Evolutionary conservation across 768 basidiomycete genomes (phyloP).

Genomic region (Pleurotus tuber-regium): DNA sequence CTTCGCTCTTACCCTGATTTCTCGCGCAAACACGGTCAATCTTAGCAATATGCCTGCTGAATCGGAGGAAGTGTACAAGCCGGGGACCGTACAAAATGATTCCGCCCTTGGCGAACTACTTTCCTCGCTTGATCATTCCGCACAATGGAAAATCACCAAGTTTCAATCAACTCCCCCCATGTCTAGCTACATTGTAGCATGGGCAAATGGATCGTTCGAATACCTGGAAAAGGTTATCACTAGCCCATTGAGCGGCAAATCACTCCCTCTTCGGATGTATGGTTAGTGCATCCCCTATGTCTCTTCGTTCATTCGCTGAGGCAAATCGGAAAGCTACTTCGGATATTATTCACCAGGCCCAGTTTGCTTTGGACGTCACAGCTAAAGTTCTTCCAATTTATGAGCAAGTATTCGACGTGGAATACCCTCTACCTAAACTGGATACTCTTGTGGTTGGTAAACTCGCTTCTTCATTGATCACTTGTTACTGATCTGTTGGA

Average conservation of each 20-base stretch:
- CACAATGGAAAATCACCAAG: constrained; percentile 76
- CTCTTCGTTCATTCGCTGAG: background rate
- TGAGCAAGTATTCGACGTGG: constrained; percentile 89
- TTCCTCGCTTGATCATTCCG: constrained; percentile 33
- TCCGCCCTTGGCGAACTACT: constrained; percentile 39
- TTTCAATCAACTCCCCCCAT: constrained; percentile 83
- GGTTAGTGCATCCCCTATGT: constrained; percentile 35
- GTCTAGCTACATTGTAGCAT: constrained; percentile 89
- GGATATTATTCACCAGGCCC: constrained; percentile 79
- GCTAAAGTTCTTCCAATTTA: constrained; percentile 81
- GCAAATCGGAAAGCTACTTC: constrained; percentile 55
- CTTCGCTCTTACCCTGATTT: constrained; percentile 73
- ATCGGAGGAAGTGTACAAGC: constrained; percentile 51
- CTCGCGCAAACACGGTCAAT: constrained; percentile 70
- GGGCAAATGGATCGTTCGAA: constrained; percentile 78
- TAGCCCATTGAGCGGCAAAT: constrained; percentile 78
- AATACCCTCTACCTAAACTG: constrained; percentile 91
- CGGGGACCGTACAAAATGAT: constrained; percentile 23
- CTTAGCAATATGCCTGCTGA: constrained; percentile 85
- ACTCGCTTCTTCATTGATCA: background rate
- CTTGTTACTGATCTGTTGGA: background rate
- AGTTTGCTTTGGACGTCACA: constrained; percentile 88
- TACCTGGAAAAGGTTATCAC: constrained; percentile 72
- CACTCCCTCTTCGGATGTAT: constrained; percentile 82
- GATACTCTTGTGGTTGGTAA: constrained; percentile 80